Base-by-base conservation (phyloP, 257 asterid species). In the Scutellaria minor region DNA sequence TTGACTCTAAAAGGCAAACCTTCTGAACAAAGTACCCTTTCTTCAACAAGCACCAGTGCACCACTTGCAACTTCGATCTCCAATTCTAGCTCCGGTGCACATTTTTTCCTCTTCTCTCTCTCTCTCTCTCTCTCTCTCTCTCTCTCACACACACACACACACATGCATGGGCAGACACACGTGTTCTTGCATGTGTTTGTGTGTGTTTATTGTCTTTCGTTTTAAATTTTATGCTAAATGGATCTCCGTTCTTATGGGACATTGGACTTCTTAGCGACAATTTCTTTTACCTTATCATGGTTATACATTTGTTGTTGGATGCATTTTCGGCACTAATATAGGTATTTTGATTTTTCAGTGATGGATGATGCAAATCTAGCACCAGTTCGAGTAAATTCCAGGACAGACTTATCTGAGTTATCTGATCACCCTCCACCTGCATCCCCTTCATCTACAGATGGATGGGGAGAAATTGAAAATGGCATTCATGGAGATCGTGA, bases 391-490 rank as follows among this genome's bases (percentile, higher is more conserved):
- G 76, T 77, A 59, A 83, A 80, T 79, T 84, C 93, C 40, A 73
- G 85, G 59, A 73, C 84, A 10, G 86, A 84, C 83, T 68, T 86
- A 39, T 70, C 80, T 62, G 89, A 83, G 80, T 69, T 83, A 9
- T 80, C 83, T 6, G 91, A 85, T 70, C 82, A 82, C 46, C 89
- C 78, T 27, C 86, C 77, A 41, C 91, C 96, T 37, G 80, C 66
- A 11, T 89, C 98, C 68, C 97, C 98, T 42, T 57, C 95, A 7
- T 86, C 96, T 45, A 86, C 92, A 39, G 97, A 95, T 82, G 98
- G 94, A 75, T 92, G 99, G 99, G 99, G 98, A 76, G 99, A 92
- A 62, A 80, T 88, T 67, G 98, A 88, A 77, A 90, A 87, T 70
- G 95, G 91, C 80, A 77, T 87, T 77, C 68, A 78, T 54, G 97